Evolutionary conservation across 1,139 yeast genomes (phyloP), one percentile per base, ranked within the genome.

Genomic region (Candida sanyaensis): DNA sequence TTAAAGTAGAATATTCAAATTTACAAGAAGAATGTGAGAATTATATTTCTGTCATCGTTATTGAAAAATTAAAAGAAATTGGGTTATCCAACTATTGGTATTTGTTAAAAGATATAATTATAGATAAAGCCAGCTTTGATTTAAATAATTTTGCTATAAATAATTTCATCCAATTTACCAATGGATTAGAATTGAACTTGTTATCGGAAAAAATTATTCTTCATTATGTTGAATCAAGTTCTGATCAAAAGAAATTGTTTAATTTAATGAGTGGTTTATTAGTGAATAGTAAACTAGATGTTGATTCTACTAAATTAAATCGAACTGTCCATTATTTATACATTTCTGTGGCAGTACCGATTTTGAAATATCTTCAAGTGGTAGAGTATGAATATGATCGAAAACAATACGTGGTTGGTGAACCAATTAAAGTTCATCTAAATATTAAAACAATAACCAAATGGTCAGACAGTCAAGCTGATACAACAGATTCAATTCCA

Each of bases 361-460:
- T 67, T 3, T 69, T 81, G 24, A 75, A 79, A 50, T 69, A 75
- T 36, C 68, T 83, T 23, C 86, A 82, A 49, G 63, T 73, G 3
- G 75, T 79, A 9, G 80, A 78, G 52, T 72, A 78, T 48, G 59
- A 69, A 1, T 75, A 70, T 48, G 69, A 71, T 2, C 65, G 63
- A 41, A 63, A 65, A 26, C 79, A 75, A 44, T 84, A 75, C 53
- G 62, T 76, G 8, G 84, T 88, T 1, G 95, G 96, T 1, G 84
- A 81, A 44, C 83, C 88, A 0, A 78, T 88, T 23, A 56, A 64
- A 0, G 71, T 77, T 3, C 63, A 59, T 4, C 62, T 88, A 23
- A 58, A 51, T 0, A 65, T 86, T 6, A 63, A 69, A n/a, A 75
- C 88, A 0, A 58, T 68, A 4, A 67, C 72, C 2, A 69, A 63